Conservation (phyloP, 2,329 filamentous ascomycete genomes). For the Tolypocladium amazonense region DNA sequence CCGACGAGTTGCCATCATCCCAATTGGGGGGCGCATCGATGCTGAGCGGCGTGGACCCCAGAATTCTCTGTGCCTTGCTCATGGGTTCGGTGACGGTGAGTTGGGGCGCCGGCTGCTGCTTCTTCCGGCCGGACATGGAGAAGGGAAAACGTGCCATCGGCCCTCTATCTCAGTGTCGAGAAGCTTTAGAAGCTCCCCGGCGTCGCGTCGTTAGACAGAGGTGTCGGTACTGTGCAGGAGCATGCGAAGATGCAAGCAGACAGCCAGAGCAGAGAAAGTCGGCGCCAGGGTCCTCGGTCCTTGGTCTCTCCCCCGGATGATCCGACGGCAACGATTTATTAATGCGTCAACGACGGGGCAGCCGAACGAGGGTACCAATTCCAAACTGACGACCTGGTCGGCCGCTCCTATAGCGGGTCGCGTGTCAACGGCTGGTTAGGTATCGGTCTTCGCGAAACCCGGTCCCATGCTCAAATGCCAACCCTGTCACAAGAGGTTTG, state of each 20-base stretch:
- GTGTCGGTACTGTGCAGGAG: background rate
- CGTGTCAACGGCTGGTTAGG: background rate
- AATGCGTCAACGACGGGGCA: background rate
- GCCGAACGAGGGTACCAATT: background rate
- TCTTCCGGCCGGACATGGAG: conserved; percentile 36
- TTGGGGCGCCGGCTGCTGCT: conserved; percentile 18
- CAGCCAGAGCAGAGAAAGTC: background rate
- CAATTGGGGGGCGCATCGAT: conserved; percentile 28
- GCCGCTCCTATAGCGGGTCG: conserved; percentile 3
- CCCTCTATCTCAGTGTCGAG: background rate
- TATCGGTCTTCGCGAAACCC: background rate
- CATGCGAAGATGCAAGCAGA: background rate
- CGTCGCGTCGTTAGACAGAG: conserved; percentile 2
- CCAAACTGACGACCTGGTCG: background rate
- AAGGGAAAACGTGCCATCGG: conserved; percentile 38
- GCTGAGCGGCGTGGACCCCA: conserved; percentile 35
- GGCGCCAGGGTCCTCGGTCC: background rate
- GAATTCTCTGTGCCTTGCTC: conserved; percentile 40
- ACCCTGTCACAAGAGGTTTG: background rate
- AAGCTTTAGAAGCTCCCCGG: conserved; percentile 3
- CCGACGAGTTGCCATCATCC: conserved; percentile 31
- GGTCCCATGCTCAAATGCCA: background rate
- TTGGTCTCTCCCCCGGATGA: background rate
- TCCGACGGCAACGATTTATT: background rate
- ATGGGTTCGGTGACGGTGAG: conserved; percentile 23